Conservation (phyloP, 805 yeast species). For the Metschnikowia lochheadii region DNA sequence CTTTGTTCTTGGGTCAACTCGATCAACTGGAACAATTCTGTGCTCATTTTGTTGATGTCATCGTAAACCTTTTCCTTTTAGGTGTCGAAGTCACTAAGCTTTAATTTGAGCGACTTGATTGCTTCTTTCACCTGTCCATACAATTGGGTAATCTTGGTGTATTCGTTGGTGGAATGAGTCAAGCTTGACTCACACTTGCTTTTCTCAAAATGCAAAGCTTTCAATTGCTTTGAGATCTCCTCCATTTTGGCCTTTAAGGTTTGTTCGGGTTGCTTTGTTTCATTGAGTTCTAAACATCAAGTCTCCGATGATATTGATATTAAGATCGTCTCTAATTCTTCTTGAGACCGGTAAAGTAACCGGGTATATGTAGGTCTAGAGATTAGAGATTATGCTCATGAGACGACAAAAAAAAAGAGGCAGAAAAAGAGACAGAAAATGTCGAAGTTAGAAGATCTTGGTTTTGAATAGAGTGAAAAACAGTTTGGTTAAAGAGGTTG, state of each 20-base stretch:
- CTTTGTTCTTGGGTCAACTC: conserved; percentile 49
- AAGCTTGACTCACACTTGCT: conserved; percentile 29
- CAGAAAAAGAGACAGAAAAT: too few relatives aligned
- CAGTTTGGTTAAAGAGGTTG: too few relatives aligned
- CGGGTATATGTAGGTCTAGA: too few relatives aligned
- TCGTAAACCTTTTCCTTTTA: conserved; percentile 52
- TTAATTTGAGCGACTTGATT: conserved; percentile 26
- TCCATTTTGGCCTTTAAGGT: conserved; percentile 19
- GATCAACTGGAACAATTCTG: conserved; percentile 64
- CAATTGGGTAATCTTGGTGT: conserved; percentile 29
- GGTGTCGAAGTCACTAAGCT: conserved; percentile 29
- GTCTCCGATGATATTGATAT: conserved; percentile 16
- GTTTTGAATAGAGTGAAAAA: too few relatives aligned
- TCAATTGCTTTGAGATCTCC: conserved; percentile 19
- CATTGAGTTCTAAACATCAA: conserved; percentile 16
- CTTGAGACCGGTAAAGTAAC: conserved; percentile 7
- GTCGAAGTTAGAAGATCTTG: too few relatives aligned
- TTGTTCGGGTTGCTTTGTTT: conserved; percentile 20
- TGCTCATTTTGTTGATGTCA: conserved; percentile 86
- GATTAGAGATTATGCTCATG: too few relatives aligned
- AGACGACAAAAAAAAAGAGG: too few relatives aligned
- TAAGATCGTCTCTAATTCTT: conserved; percentile 21
- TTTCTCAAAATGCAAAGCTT: conserved; percentile 28
- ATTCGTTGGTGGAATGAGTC: conserved; percentile 24
- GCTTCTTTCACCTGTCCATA: conserved; percentile 22